phyloP scores from a whole-genome alignment of 805 yeast genomes.

The Candida golubevii region DNA sequence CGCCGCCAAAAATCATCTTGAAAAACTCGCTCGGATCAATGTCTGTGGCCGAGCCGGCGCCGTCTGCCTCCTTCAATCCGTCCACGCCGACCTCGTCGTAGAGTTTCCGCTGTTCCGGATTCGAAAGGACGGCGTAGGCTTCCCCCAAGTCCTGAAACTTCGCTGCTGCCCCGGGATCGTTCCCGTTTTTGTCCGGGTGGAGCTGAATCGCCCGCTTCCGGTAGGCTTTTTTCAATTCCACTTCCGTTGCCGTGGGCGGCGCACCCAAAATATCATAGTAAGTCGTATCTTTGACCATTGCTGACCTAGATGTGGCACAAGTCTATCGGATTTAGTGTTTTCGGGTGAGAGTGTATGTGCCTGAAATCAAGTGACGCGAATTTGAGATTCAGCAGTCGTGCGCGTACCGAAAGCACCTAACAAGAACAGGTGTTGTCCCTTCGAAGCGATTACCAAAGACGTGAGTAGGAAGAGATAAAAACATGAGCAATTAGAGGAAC shows the following conservation, averaged over 20 bases:
- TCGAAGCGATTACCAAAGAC: no score
- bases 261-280: constrained; percentile 83
- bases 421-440: no score
- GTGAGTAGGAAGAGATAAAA: no score
- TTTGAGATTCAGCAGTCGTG: not conserved
- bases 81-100: constrained; percentile 78
- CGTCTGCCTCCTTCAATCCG: constrained; percentile 58
- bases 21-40: constrained; percentile 83
- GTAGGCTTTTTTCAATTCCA: constrained; percentile 90
- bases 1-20: constrained; percentile 80
- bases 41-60: constrained; percentile 66
- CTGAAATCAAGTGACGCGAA: not conserved
- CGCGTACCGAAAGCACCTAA: not conserved
- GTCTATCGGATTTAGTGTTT: no score
- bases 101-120: constrained; percentile 58
- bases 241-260: constrained; percentile 60
- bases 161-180: constrained; percentile 83
- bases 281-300: constrained; percentile 78
- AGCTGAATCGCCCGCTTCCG: constrained; percentile 17
- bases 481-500: no score
- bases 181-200: constrained; percentile 90
- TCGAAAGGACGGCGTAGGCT: constrained; percentile 79
- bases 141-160: constrained; percentile 69
- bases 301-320: not conserved
- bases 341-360: not conserved